These are phyloP conservation scores for Fusarium sp. DNA, from an alignment of 2,329 filamentous ascomycete species.

Conservation along the genomic window DNA sequence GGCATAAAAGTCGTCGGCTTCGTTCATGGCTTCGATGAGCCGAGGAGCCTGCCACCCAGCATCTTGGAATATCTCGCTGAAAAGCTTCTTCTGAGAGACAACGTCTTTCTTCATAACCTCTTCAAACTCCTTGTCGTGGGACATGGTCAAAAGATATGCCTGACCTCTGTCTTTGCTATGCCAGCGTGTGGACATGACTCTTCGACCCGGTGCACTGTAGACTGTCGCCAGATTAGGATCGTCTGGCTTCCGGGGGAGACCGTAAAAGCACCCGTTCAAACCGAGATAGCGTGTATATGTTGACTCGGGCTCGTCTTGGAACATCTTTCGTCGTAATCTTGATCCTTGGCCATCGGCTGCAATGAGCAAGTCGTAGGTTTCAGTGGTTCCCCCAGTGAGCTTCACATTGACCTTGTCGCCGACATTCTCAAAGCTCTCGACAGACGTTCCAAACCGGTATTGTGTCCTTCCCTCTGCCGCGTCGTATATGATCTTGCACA, in stretches of 20 bases:
- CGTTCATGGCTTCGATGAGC: slow-evolving; percentile 51
- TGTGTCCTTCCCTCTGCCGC: slow-evolving; percentile 41
- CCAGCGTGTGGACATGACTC: slow-evolving; percentile 28
- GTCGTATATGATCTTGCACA: slow-evolving; percentile 64
- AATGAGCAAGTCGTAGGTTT: slow-evolving; percentile 30
- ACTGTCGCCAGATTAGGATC: slow-evolving; percentile 25
- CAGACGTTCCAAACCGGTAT: slow-evolving; percentile 23
- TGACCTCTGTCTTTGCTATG: slow-evolving; percentile 39
- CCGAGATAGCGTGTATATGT: slow-evolving; percentile 11
- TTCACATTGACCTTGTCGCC: slow-evolving; percentile 22
- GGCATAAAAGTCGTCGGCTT: slow-evolving; percentile 58
- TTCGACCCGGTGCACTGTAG: slow-evolving; percentile 20
- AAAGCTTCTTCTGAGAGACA: slow-evolving; percentile 53
- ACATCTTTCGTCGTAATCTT: slow-evolving; percentile 10
- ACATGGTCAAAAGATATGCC: slow-evolving; percentile 45
- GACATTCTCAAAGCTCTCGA: slow-evolving; percentile 23
- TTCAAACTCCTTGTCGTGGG: slow-evolving; percentile 46
- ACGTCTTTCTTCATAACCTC: slow-evolving; percentile 35
- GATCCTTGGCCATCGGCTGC: slow-evolving; percentile 31
- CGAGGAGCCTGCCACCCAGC: slow-evolving; percentile 59
- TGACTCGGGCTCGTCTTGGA: slow-evolving; percentile 19
- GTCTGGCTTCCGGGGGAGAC: not conserved
- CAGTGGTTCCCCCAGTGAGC: slow-evolving; percentile 1
- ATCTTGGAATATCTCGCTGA: slow-evolving; percentile 55
- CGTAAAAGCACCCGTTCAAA: slow-evolving; percentile 26